phyloP scores from a whole-genome alignment of 2,329 filamentous ascomycete species.

The Xylaria sp. region DNA sequence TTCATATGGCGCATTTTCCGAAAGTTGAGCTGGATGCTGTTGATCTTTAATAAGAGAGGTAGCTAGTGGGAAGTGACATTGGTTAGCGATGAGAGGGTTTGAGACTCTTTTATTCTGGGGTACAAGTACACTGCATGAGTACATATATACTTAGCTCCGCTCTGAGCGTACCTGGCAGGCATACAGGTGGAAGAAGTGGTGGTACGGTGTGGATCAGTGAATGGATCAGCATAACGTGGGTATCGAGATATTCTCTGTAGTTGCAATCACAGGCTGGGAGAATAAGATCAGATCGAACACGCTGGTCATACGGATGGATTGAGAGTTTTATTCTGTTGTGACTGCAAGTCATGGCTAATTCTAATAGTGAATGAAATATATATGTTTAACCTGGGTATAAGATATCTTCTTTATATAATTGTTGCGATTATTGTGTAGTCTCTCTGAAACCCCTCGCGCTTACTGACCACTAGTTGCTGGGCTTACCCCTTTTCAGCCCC shows the following conservation, averaged over 20 bases:
- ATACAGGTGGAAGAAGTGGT: no score
- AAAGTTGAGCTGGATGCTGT: constrained; percentile 44
- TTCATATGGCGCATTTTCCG: constrained; percentile 51
- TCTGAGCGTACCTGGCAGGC: no score
- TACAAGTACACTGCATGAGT: not conserved
- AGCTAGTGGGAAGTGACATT: not conserved
- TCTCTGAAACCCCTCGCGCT: no score
- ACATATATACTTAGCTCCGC: not conserved
- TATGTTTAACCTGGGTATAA: no score
- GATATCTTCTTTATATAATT: no score
- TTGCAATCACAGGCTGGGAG: not conserved
- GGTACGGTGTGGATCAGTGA: not conserved
- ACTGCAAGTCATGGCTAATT: not conserved
- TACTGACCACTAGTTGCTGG: no score
- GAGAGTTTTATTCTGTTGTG: not conserved
- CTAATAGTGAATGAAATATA: not conserved
- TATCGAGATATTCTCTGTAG: not conserved
- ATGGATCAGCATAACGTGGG: not conserved
- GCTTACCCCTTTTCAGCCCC: no score
- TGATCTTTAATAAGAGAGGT: constrained; percentile 35
- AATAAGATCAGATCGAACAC: not conserved
- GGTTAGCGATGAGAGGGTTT: not conserved
- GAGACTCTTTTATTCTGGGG: not conserved
- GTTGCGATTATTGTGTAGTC: no score
- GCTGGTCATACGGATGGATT: not conserved